Percentiles rank a stretch among this genome's conserved stretches.
Conservation (phyloP, 306 rosid genomes). For the Herpetospermum pedunculosum region DNA sequence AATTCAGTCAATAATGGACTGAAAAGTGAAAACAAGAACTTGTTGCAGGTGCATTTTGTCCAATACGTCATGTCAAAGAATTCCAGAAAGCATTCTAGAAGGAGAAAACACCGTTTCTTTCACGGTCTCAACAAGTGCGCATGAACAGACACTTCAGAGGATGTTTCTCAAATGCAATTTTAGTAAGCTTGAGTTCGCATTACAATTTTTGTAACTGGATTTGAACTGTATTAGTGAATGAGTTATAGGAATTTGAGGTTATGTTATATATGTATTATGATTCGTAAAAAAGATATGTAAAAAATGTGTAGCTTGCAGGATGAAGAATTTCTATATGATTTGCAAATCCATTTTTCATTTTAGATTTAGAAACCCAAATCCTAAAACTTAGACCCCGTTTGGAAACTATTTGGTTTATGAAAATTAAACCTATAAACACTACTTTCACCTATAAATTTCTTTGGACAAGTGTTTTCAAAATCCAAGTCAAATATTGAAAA, state of each 20-base stretch:
- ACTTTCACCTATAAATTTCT: no score
- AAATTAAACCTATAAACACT: no score
- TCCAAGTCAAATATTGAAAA: no score
- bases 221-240: not conserved
- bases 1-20: not conserved
- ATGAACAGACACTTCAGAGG: conserved; percentile 9
- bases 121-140: conserved; percentile 65
- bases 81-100: conserved; percentile 45
- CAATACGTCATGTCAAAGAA: conserved; percentile 45
- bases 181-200: not conserved
- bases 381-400: not conserved
- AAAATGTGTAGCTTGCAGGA: not conserved
- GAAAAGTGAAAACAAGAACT: not conserved
- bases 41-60: conserved; percentile 55
- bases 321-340: not conserved
- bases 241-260: not conserved
- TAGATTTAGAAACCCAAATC: not conserved
- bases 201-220: not conserved
- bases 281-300: no score
- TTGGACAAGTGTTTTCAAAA: no score
- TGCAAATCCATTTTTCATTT: not conserved
- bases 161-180: not conserved
- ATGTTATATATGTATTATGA: not conserved
- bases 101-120: conserved; percentile 78
- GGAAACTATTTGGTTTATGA: no score